Percentiles rank a stretch among this genome's conserved stretches.
Conservation (phyloP, 192 early-diverging fungal species). For the Mortierella claussenii region DNA sequence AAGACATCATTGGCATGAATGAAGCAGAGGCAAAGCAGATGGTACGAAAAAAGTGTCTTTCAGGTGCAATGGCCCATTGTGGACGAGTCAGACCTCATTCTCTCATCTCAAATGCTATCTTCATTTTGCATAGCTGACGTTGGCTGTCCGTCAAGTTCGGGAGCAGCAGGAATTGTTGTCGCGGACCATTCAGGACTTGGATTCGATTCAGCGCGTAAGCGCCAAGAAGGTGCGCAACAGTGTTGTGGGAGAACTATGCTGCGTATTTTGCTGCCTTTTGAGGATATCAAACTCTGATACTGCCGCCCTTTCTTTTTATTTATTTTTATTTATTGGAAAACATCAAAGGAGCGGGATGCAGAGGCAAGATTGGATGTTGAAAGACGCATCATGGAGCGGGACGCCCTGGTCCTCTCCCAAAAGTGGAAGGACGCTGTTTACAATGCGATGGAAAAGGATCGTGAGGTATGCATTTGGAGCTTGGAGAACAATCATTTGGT, state of each 20-base stretch:
- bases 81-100: no score
- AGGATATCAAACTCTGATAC: background rate
- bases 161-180: slow-evolving; percentile 14
- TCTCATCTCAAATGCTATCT: background rate
- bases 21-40: slow-evolving; percentile 24
- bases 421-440: slow-evolving; percentile 29
- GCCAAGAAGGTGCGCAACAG: slow-evolving; percentile 24
- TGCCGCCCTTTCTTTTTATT: background rate
- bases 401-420: slow-evolving; percentile 16
- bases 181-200: slow-evolving; percentile 14
- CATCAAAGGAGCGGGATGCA: slow-evolving; percentile 28
- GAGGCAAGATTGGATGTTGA: slow-evolving; percentile 34
- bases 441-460: slow-evolving; percentile 28
- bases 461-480: slow-evolving; percentile 37
- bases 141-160: slow-evolving; percentile 31
- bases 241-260: no score
- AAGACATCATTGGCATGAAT: slow-evolving; percentile 22
- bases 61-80: background rate
- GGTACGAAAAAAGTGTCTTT: slow-evolving; percentile 9
- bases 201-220: slow-evolving; percentile 28
- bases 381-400: slow-evolving; percentile 22
- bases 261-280: background rate
- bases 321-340: background rate
- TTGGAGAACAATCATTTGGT: no score
- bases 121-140: slow-evolving; percentile 15